A percentile compares a stretch with the other conserved stretches of the same genome.
These are phyloP conservation scores for Fusarium graminum DNA, from an alignment of 2,329 filamentous ascomycete genomes.

Conservation along the genomic window DNA sequence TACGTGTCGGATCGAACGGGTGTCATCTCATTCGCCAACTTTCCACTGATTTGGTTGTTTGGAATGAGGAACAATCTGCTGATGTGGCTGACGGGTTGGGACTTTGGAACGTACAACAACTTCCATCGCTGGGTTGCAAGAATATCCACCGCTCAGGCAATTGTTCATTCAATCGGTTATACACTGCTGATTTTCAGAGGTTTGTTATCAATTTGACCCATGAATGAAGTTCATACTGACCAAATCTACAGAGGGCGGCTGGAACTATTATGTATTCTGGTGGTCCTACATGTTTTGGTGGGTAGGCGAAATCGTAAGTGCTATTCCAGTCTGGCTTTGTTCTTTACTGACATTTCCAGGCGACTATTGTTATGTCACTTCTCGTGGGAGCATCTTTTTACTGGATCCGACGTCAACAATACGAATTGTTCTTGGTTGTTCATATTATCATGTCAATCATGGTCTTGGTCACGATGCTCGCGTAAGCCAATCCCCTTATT, in stretches of 20 bases:
- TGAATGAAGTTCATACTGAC: neutral
- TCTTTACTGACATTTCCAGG: conserved; percentile 42
- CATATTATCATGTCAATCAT: conserved; percentile 67
- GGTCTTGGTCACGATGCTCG: conserved; percentile 64
- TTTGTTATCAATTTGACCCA: conserved; percentile 7
- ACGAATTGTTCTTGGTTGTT: conserved; percentile 63
- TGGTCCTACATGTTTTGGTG: conserved; percentile 63
- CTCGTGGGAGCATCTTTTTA: conserved; percentile 63
- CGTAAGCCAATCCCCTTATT: conserved; percentile 53
- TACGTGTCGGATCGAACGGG: conserved; percentile 74
- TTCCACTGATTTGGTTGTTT: conserved; percentile 75
- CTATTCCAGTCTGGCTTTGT: accelerated
- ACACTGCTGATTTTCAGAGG: conserved; percentile 59
- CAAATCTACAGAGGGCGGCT: conserved; percentile 53
- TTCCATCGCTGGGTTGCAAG: conserved; percentile 77
- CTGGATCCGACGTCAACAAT: conserved; percentile 65
- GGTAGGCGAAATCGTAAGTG: conserved; percentile 61
- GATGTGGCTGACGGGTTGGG: conserved; percentile 77
- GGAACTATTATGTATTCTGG: conserved; percentile 54
- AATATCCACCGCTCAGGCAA: conserved; percentile 70
- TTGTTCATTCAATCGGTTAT: conserved; percentile 73
- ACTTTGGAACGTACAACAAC: conserved; percentile 73
- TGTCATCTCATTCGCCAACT: conserved; percentile 72
- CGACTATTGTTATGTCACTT: conserved; percentile 61
- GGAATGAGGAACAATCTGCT: conserved; percentile 75